Evolutionary conservation across 352 stramenopile genomes (phyloP).

Genomic region (Nothophytophthora sp.): DNA sequence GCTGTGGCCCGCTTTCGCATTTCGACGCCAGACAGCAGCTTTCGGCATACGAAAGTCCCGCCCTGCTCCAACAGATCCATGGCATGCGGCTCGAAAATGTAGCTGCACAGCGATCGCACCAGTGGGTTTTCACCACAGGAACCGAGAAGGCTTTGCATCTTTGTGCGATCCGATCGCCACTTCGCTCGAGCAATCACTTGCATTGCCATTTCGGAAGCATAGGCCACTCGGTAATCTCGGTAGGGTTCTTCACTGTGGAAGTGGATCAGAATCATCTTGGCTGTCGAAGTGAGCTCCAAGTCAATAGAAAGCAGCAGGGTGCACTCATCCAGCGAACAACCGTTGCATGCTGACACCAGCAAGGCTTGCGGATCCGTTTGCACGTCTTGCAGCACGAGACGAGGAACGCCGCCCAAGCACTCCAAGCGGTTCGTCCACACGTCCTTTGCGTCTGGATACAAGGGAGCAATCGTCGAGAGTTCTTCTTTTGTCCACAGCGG

Average conservation of each 20-base stretch:
- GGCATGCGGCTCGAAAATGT: slow-evolving; percentile 36
- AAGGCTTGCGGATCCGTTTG: slow-evolving; percentile 16
- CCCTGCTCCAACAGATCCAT: slow-evolving; percentile 34
- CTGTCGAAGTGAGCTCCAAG: slow-evolving; percentile 25
- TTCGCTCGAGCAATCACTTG: slow-evolving; percentile 36
- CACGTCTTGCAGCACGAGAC: slow-evolving; percentile 33
- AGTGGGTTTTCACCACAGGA: slow-evolving; percentile 31
- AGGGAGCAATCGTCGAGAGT: slow-evolving; percentile 18
- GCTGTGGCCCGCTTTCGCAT: slow-evolving; percentile 12
- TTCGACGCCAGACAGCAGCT: slow-evolving; percentile 19
- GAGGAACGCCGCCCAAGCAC: slow-evolving; percentile 29
- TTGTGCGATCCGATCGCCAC: slow-evolving; percentile 18
- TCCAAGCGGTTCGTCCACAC: slow-evolving; percentile 26
- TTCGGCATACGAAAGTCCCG: slow-evolving; percentile 21
- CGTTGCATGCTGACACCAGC: slow-evolving; percentile 17
- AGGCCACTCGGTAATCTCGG: slow-evolving; percentile 18
- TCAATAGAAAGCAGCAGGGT: slow-evolving; percentile 27
- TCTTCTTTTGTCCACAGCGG: slow-evolving; percentile 32
- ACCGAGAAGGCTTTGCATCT: slow-evolving; percentile 31
- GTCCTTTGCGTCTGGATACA: slow-evolving; percentile 21
- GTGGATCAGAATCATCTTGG: slow-evolving; percentile 36
- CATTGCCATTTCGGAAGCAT: slow-evolving; percentile 36
- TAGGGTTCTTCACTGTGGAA: slow-evolving; percentile 35
- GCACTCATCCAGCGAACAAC: slow-evolving; percentile 34
- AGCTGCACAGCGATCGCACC: slow-evolving; percentile 26